Percentiles rank a stretch among this genome's conserved stretches.
Conservation (phyloP, 2,329 filamentous ascomycete genomes). For the Bipolaris victoriae region DNA sequence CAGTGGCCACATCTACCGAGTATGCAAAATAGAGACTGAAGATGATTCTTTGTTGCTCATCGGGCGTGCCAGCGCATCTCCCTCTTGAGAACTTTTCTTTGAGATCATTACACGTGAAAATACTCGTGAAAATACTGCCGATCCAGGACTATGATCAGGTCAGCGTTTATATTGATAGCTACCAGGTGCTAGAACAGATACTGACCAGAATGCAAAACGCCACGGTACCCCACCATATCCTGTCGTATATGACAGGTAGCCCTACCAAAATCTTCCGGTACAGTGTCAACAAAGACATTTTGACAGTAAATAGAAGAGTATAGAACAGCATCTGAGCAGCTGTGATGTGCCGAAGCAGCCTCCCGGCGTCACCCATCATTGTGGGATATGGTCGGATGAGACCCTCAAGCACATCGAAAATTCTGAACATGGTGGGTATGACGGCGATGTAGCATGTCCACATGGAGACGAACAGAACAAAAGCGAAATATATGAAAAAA, state of each 20-base stretch:
- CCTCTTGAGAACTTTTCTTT: conserved; percentile 45
- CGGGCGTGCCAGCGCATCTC: conserved; percentile 26
- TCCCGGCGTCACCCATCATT: conserved; percentile 35
- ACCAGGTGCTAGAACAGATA: background rate
- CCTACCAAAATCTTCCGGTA: conserved; percentile 42
- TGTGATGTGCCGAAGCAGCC: conserved; percentile 47
- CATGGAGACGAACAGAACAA: conserved; percentile 34
- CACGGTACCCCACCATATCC: conserved; percentile 47
- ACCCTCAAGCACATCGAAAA: conserved; percentile 34
- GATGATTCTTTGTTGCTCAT: conserved; percentile 18
- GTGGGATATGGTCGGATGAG: conserved; percentile 34
- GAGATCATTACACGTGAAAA: conserved; percentile 47
- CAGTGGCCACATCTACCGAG: conserved; percentile 43
- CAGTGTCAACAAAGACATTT: conserved; percentile 38
- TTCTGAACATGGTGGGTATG: conserved; percentile 39
- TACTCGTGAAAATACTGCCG: conserved; percentile 44
- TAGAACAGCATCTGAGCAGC: conserved; percentile 43
- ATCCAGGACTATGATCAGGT: conserved; percentile 37
- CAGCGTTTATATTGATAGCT: background rate
- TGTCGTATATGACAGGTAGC: conserved; percentile 33
- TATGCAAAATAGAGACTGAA: conserved; percentile 46
- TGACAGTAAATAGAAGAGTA: conserved; percentile 12
- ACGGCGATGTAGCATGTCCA: conserved; percentile 43
- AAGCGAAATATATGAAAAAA: conserved; percentile 33
- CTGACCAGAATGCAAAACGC: conserved; percentile 29